Conservation (phyloP, 306 rosid genomes). For the Hippophae gyantsensis region DNA sequence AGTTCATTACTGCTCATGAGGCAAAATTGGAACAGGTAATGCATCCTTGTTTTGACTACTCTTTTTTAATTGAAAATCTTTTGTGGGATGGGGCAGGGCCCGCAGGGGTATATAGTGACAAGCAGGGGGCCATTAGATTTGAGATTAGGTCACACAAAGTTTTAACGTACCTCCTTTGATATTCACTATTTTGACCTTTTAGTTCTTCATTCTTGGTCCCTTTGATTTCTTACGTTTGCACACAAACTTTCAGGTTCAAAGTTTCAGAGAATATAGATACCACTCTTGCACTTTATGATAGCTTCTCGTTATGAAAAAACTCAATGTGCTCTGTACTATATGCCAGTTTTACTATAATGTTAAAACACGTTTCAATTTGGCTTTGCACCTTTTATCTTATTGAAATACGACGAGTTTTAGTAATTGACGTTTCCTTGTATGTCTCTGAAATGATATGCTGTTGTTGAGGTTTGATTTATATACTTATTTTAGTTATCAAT, state of each 20-base stretch:
- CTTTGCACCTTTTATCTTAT: not conserved
- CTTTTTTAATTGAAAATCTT: too few relatives aligned
- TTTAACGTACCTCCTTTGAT: too few relatives aligned
- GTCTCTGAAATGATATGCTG: not conserved
- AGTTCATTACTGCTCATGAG: slow-evolving; percentile 58
- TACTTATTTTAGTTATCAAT: not conserved
- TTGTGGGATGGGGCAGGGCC: too few relatives aligned
- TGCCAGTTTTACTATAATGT: not conserved
- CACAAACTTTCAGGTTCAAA: not conserved
- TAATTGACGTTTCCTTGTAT: not conserved
- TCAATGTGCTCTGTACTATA: not conserved
- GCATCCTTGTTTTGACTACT: not conserved
- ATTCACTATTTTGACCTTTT: too few relatives aligned
- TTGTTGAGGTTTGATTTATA: not conserved
- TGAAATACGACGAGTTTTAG: not conserved
- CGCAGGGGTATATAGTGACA: too few relatives aligned
- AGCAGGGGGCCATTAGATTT: too few relatives aligned
- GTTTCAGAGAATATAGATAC: not conserved
- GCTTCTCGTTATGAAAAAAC: not conserved
- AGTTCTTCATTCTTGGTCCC: not conserved
- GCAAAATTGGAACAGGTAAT: slow-evolving; percentile 58
- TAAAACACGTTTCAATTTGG: not conserved
- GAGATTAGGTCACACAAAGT: too few relatives aligned
- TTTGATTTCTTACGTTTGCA: not conserved
- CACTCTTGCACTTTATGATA: not conserved